These are phyloP conservation scores for Fistulifera pelliculosa DNA, from an alignment of 108 stramenopile species.

Conservation along the genomic window DNA sequence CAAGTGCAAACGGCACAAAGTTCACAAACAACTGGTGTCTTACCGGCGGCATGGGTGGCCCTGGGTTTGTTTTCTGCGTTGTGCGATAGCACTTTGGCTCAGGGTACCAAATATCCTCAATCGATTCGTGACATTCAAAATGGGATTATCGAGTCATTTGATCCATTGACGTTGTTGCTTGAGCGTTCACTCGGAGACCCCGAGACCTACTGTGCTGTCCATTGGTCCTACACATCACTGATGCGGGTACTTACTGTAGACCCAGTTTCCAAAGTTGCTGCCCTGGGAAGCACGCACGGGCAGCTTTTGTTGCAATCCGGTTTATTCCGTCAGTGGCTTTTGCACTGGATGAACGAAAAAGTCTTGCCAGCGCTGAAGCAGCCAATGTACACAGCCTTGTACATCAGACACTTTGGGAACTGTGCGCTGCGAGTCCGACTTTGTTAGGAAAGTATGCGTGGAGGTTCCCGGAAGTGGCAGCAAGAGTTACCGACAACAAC, in stretches of 20 bases:
- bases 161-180: constrained; percentile 5
- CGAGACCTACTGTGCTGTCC: too few species aligned
- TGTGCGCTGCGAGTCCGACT: constrained; percentile 4
- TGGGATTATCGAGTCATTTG: constrained; percentile 5
- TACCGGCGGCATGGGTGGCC: constrained; percentile 12
- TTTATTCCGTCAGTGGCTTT: constrained; percentile 15
- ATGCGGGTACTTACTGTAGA: too few species aligned
- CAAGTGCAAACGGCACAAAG: constrained; percentile 9
- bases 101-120: too few species aligned
- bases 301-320: constrained; percentile 18
- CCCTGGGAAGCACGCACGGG: constrained; percentile 7
- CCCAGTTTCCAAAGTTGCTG: background rate
- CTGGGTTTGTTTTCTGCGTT: constrained; percentile 13
- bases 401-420: constrained; percentile 2
- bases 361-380: background rate
- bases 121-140: background rate
- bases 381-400: background rate
- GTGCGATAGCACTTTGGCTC: background rate
- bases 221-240: too few species aligned
- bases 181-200: background rate
- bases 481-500: background rate
- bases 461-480: constrained; percentile 8
- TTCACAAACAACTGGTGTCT: background rate
- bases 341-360: constrained; percentile 3
- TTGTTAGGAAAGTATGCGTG: constrained; percentile 30